Percentiles rank a stretch among this genome's conserved stretches.
Conservation (phyloP, 2,329 filamentous ascomycete species). For the Thielaviopsis punctulata region DNA sequence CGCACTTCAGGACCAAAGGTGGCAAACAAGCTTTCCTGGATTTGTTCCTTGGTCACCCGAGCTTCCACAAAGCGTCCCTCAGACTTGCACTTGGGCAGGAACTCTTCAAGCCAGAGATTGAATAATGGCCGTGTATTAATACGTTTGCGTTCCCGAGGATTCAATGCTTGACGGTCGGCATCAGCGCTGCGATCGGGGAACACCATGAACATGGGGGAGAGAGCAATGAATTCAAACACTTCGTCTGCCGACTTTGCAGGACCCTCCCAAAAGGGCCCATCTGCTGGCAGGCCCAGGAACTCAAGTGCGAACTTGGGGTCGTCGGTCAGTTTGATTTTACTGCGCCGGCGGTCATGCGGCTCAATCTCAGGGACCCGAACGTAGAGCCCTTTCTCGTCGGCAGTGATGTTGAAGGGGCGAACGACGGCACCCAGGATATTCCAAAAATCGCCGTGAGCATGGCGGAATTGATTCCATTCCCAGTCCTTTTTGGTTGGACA, state of each 20-base stretch:
- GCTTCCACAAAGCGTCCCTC: constrained; percentile 20
- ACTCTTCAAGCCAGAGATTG: constrained; percentile 43
- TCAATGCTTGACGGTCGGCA: constrained; percentile 23
- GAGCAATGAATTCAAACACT: constrained; percentile 5
- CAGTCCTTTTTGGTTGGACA: constrained; percentile 26
- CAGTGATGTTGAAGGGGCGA: constrained; percentile 46
- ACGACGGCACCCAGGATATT: constrained; percentile 47
- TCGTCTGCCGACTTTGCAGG: constrained; percentile 32
- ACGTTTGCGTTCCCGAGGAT: constrained; percentile 38
- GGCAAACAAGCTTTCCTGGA: not conserved
- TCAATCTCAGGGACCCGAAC: constrained; percentile 55
- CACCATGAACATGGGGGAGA: constrained; percentile 15
- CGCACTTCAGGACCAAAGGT: constrained; percentile 2
- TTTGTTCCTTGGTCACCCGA: constrained; percentile 13
- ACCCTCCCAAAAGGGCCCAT: constrained; percentile 27
- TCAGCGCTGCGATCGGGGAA: constrained; percentile 6
- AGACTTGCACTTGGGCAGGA: constrained; percentile 34
- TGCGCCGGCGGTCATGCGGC: constrained; percentile 32
- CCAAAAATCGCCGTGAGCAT: constrained; percentile 56
- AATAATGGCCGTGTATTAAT: constrained; percentile 39
- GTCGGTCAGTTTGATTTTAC: constrained; percentile 41
- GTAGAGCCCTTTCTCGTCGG: constrained; percentile 45
- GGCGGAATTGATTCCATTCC: constrained; percentile 49
- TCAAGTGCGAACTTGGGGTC: constrained; percentile 37
- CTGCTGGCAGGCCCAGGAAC: constrained; percentile 43